Percentiles rank a stretch among this genome's conserved stretches.
Conservation (phyloP, 2,329 filamentous ascomycete genomes). For the Cytospora mali region DNA sequence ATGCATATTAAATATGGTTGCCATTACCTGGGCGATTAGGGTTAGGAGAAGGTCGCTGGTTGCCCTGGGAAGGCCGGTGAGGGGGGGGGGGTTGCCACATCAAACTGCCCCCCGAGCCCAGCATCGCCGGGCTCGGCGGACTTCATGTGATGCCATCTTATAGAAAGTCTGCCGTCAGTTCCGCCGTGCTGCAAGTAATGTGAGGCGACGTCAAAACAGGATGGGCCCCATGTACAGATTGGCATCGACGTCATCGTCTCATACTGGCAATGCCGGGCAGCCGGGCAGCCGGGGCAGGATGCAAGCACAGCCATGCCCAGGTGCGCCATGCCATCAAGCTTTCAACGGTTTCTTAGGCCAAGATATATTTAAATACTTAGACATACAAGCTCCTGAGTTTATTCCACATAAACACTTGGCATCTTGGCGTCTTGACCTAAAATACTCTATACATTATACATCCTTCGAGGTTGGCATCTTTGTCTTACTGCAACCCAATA, state of each 20-base stretch:
- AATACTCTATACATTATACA: no score
- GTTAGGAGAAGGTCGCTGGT: no score
- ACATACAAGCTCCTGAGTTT: neutral
- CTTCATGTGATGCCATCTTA: neutral
- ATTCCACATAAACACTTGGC: neutral
- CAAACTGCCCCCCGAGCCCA: no score
- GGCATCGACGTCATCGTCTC: neutral
- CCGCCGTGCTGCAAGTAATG: neutral
- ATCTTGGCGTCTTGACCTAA: neutral
- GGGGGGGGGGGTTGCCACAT: no score
- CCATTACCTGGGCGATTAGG: no score
- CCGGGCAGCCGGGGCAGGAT: neutral
- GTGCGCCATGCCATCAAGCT: no score
- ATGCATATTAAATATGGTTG: no score
- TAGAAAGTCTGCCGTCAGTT: neutral
- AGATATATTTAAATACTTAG: slow-evolving; percentile 4
- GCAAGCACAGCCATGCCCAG: slow-evolving; percentile 14
- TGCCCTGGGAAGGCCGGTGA: no score
- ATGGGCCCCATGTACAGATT: neutral
- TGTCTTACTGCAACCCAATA: neutral
- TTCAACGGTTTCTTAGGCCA: neutral
- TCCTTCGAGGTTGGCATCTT: no score
- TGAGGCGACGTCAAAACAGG: neutral
- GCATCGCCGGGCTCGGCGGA: neutral
- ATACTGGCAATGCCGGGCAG: neutral